Base-by-base conservation (phyloP, 1,284 basidiomycete genomes). In the Malassezia japonica region DNA sequence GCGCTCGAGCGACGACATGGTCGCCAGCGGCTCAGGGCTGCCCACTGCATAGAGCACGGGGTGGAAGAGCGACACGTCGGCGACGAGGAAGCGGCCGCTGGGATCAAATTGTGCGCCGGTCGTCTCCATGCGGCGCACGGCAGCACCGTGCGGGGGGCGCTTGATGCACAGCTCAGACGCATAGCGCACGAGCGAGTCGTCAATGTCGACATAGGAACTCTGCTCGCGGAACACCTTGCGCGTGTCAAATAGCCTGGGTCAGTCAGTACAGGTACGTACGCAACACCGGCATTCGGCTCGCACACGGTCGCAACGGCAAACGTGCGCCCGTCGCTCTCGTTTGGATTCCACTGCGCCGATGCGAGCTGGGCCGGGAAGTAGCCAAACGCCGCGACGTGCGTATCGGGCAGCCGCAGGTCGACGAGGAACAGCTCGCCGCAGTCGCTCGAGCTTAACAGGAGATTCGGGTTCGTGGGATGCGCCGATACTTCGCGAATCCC, bases 71-170 rank as follows among this genome's bases (percentile, higher is more conserved):
- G 48, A 50, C 16, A 56, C 43, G 23, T 54, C 51, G 8, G 46
- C 40, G 9, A 31, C 42, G 5, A 54, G n/a, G 35, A 39, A 54
- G 2, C 46, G 46, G 7, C 51, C 51, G 6, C 29, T 33, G 1
- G 51, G 51, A 20, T 54, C 51, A 28, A 54, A 54, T 25, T 54
- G 46, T 16, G 46, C 46, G n/a, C 46, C 46, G 3, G 51, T 54
- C 1, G 42, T 18, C 9, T 54, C 51, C 21, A 46, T 24, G 4
- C 46, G 46, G n/a, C 38, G 39, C 4, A 20, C 27, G 12, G 44
- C 34, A 5, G 20, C 10, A 5, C 31, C 21, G 29, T 45, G 25
- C 0, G 15, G 6, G 23, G 20, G 20, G 18, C 32, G 32, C 13
- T 43, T 53, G 13, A 28, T 25, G 25, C 20, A 33, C n/a, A 53